Conservation (phyloP, 1,139 yeast genomes). For the Debaryomycetaceae sp. region DNA sequence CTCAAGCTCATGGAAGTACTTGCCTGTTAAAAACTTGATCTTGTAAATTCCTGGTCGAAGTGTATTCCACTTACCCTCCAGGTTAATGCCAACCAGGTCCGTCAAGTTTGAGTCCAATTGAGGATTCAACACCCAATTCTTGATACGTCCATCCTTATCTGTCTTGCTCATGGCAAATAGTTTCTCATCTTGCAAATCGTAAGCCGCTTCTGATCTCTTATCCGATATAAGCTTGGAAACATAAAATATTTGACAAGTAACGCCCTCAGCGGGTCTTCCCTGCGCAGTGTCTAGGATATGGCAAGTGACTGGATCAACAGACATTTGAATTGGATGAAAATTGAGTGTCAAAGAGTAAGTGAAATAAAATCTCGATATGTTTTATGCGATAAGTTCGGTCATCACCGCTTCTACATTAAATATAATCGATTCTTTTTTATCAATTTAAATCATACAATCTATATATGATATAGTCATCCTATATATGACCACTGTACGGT, state of each 20-base stretch:
- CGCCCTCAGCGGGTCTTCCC: conserved; percentile 75
- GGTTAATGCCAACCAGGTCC: conserved; percentile 30
- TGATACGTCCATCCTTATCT: conserved; percentile 74
- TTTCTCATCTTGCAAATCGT: conserved; percentile 20
- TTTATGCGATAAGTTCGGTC: background rate
- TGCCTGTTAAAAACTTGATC: conserved; percentile 70
- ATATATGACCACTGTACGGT: conserved; percentile 18
- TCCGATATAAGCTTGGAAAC: conserved; percentile 25
- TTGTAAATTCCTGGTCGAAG: conserved; percentile 64
- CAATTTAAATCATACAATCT: background rate
- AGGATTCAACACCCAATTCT: conserved; percentile 60
- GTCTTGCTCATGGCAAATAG: conserved; percentile 68
- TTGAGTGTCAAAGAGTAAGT: too few species aligned
- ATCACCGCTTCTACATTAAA: background rate
- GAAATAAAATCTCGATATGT: too few species aligned
- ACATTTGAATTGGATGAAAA: too few species aligned
- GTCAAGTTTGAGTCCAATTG: conserved; percentile 15
- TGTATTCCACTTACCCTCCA: conserved; percentile 33
- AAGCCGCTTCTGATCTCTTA: conserved; percentile 23
- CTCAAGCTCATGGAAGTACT: conserved; percentile 47
- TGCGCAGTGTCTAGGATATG: conserved; percentile 82
- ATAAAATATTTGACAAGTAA: conserved; percentile 56
- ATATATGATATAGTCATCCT: background rate
- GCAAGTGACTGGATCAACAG: conserved; percentile 69
- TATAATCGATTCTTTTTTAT: background rate